A percentile compares a stretch with the other conserved stretches of the same genome.
These are phyloP conservation scores for Leptographium radiaticola DNA, from an alignment of 2,329 filamentous ascomycete genomes.

Conservation along the genomic window DNA sequence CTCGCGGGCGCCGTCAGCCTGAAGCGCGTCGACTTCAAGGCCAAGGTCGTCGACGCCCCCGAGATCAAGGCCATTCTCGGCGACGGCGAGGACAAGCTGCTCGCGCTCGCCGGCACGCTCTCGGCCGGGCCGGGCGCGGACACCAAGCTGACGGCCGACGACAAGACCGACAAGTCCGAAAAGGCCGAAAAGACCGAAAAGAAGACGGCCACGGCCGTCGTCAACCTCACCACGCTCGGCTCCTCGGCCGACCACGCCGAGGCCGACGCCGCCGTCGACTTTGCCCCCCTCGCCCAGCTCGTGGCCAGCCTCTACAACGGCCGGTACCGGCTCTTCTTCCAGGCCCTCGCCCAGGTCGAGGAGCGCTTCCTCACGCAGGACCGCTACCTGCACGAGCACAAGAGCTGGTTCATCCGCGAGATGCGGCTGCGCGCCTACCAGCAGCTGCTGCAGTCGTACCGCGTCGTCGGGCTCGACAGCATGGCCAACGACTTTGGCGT, in stretches of 20 bases:
- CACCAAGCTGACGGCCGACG: conserved; percentile 50
- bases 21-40: conserved; percentile 97
- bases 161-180: conserved; percentile 25
- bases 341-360: conserved; percentile 77
- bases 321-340: conserved; percentile 90
- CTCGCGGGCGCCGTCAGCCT: conserved; percentile 88
- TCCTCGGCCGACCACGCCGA: conserved; percentile 56
- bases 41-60: conserved; percentile 93
- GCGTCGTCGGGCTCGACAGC: conserved; percentile 88
- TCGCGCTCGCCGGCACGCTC: conserved; percentile 66
- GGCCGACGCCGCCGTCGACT: conserved; percentile 73
- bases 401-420: conserved; percentile 93
- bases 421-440: conserved; percentile 96
- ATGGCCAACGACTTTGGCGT: conserved; percentile 98
- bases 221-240: conserved; percentile 81
- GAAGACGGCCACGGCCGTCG: conserved; percentile 40
- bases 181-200: too few species aligned
- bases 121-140: conserved; percentile 72
- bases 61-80: conserved; percentile 97
- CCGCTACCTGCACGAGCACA: conserved; percentile 90
- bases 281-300: conserved; percentile 72
- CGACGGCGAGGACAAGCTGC: conserved; percentile 74
- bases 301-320: conserved; percentile 88
- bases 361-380: conserved; percentile 89
- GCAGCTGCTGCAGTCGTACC: conserved; percentile 93